phyloP scores from a whole-genome alignment of 2,329 filamentous ascomycete species.

The Xylaria digitata region DNA sequence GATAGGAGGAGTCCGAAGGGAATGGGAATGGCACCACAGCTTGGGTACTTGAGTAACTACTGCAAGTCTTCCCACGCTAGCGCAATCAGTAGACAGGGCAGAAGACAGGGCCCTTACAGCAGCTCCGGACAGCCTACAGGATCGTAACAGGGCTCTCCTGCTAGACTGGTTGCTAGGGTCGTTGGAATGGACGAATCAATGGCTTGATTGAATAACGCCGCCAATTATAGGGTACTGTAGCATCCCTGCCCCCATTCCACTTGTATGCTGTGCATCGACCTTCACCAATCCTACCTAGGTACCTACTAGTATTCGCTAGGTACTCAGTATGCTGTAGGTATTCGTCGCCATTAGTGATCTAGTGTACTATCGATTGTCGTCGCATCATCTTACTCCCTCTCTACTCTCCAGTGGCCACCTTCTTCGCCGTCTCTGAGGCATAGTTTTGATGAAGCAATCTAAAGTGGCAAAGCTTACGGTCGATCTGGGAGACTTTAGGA shows the following conservation, averaged over 20 bases:
- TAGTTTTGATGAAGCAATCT: slow-evolving; percentile 16
- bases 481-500: slow-evolving; percentile 1
- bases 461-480: slow-evolving; percentile 24
- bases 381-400: background rate
- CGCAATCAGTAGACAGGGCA: background rate
- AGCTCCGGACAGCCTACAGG: too few relatives aligned
- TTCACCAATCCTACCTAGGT: background rate
- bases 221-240: background rate
- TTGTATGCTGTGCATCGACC: slow-evolving; percentile 6
- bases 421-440: slow-evolving; percentile 21
- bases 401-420: too few relatives aligned
- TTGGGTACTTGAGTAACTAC: slow-evolving; percentile 1
- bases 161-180: background rate
- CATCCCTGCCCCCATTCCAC: background rate
- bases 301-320: too few relatives aligned
- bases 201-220: slow-evolving; percentile 2
- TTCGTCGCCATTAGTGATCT: too few relatives aligned
- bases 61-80: slow-evolving; percentile 14
- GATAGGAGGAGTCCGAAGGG: background rate
- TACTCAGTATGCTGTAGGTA: too few relatives aligned
- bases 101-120: background rate
- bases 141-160: too few relatives aligned
- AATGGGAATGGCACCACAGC: slow-evolving; percentile 9
- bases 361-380: too few relatives aligned
- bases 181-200: slow-evolving; percentile 5